Conservation (phyloP, 1,284 basidiomycete species). For the Leccinum glutinopallens region DNA sequence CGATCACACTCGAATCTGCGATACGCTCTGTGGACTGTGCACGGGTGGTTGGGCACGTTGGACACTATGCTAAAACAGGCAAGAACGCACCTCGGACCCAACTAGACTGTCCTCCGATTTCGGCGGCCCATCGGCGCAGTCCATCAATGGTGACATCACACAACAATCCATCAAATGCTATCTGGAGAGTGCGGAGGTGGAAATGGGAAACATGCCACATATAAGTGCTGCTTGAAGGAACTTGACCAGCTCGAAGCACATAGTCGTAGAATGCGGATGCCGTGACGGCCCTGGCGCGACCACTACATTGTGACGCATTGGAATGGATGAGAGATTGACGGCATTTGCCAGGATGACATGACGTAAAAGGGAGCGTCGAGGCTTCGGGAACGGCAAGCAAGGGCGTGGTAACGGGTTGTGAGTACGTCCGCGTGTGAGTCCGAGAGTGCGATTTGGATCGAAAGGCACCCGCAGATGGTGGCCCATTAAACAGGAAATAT, state of each 20-base stretch:
- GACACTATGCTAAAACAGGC: constrained; percentile 4
- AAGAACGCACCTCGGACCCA: constrained; percentile 56
- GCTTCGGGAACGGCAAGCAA: constrained; percentile 31
- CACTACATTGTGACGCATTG: constrained; percentile 17
- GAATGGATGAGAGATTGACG: no score
- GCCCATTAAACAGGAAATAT: constrained; percentile 58
- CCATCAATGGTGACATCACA: constrained; percentile 75
- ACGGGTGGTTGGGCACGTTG: constrained; percentile 6
- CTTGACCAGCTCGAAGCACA: constrained; percentile 74
- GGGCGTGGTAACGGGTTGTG: constrained; percentile 30
- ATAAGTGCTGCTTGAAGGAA: constrained; percentile 65
- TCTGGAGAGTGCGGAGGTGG: constrained; percentile 28
- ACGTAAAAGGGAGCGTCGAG: constrained; percentile 2
- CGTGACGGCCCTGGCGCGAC: constrained; percentile 22
- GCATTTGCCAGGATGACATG: no score
- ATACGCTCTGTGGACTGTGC: constrained; percentile 70
- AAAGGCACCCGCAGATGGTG: constrained; percentile 28
- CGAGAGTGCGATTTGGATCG: constrained; percentile 35
- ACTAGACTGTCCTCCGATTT: constrained; percentile 63
- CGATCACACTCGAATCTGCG: constrained; percentile 68
- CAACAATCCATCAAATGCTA: constrained; percentile 61
- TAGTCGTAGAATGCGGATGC: constrained; percentile 40
- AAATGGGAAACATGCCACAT: constrained; percentile 62
- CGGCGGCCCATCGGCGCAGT: constrained; percentile 41
- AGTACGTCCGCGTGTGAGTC: constrained; percentile 33